Evolutionary conservation across 129 eudicot genomes (phyloP), one percentile per base, ranked within the genome.

Genomic region (Chrysanthemum makinoi): DNA sequence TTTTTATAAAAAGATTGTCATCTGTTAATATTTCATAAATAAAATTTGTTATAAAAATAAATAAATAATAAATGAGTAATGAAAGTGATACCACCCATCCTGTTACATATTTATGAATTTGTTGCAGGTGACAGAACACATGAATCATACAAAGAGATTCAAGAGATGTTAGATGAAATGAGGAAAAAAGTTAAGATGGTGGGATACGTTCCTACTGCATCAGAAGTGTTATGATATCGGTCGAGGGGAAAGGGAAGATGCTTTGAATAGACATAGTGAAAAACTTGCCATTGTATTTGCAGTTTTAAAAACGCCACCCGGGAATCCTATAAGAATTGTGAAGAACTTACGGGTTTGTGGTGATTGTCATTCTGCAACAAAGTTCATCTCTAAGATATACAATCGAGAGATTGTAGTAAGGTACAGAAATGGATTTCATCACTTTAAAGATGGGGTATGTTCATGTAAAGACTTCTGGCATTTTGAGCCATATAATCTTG

Each of bases 221-320:
- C 89, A 14, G 90, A 85, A 49, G 91, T 85, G 63, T 82, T 91
- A 49, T 35, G 89, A 87, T 57, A 79, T 91, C 14, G 83, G 86
- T 77, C 88, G 85, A 77, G 95, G 85, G 68, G 97, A 90, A 52
- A 81, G 88, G 74, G 91, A 85, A 70, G 91, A 86, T 50, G 86
- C 84, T 64, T 69, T 90, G 50, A 83, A 81, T 75, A 79, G 81
- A 74, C 95, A 90, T 61, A 90, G 97, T 81, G 95, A 90, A 72
- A 87, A 90, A 86, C 59, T 90, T 8, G 97, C 95, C 15, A 87
- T 90, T 72, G 97, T 88, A 0, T 90, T 85, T 70, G 95, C 89
- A 39, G 86, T 90, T 60, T 51, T 87, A 63, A 87, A 84, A 74
- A 90, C 95, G 1, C 89, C 87, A 15, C 91, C 85, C 1, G 85